These are phyloP conservation scores for Trypanosoma caninum DNA, from an alignment of 208 protist species.

Conservation along the genomic window DNA sequence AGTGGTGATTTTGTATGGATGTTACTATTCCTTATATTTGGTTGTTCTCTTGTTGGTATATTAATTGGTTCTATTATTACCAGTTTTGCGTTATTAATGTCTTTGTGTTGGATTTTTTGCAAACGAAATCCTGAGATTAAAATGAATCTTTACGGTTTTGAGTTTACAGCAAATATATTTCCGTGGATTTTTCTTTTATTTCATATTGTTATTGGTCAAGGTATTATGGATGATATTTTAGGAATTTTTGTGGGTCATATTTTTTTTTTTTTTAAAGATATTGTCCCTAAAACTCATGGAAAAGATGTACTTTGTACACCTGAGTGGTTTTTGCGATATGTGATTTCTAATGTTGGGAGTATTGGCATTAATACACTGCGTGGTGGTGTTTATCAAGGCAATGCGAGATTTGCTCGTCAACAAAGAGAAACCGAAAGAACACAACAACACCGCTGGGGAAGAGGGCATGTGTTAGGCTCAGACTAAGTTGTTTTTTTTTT, in stretches of 20 bases:
- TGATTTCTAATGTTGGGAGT: neutral
- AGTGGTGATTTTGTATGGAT: slow-evolving; percentile 80
- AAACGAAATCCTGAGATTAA: slow-evolving; percentile 65
- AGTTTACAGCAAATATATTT: slow-evolving; percentile 70
- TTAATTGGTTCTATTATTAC: slow-evolving; percentile 42
- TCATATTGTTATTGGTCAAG: slow-evolving; percentile 65
- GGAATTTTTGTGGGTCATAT: slow-evolving; percentile 73
- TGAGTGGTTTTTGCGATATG: slow-evolving; percentile 36
- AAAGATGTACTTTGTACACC: slow-evolving; percentile 54
- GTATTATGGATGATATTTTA: slow-evolving; percentile 51
- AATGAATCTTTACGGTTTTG: slow-evolving; percentile 73
- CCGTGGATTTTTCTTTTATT: slow-evolving; percentile 81
- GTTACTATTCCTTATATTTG: slow-evolving; percentile 48
- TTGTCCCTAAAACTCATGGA: slow-evolving; percentile 62
- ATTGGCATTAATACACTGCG: slow-evolving; percentile 4
- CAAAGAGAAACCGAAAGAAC: neutral
- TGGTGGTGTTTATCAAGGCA: neutral
- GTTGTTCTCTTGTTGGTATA: slow-evolving; percentile 28
- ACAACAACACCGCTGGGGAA: slow-evolving; percentile 13
- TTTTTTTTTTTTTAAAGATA: slow-evolving; percentile 77
- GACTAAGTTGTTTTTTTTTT: slow-evolving; percentile 4
- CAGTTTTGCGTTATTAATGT: slow-evolving; percentile 63
- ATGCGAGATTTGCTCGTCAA: slow-evolving; percentile 5
- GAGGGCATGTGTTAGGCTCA: slow-evolving; percentile 10
- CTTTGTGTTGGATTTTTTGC: slow-evolving; percentile 89